A percentile compares a stretch with the other conserved stretches of the same genome.
phyloP scores from a whole-genome alignment of 495 filamentous ascomycete species.

The Evernia prunastri region DNA sequence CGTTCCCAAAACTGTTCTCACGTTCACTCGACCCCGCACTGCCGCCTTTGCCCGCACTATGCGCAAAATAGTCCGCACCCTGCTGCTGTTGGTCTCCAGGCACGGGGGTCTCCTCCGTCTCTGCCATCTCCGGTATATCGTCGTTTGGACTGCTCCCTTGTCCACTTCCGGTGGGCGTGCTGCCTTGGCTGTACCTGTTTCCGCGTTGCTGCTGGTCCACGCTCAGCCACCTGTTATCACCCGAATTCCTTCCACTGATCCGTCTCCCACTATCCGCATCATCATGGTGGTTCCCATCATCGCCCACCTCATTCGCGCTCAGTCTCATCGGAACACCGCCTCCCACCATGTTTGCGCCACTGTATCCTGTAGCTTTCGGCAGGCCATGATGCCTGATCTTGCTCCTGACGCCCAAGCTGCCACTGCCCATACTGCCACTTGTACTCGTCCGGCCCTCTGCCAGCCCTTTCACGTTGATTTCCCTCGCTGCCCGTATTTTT shows the following conservation, averaged over 20 bases:
- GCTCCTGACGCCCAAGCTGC: constrained; percentile 49
- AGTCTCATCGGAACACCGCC: constrained; percentile 82
- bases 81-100: constrained; percentile 36
- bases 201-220: constrained; percentile 45
- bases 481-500: constrained; percentile 74
- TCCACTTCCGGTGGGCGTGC: constrained; percentile 47
- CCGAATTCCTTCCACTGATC: constrained; percentile 68
- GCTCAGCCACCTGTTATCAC: constrained; percentile 57
- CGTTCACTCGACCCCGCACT: constrained; percentile 40
- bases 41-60: constrained; percentile 30
- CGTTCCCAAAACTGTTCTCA: constrained; percentile 50
- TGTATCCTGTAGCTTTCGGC: constrained; percentile 64
- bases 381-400: constrained; percentile 79
- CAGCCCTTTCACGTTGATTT: constrained; percentile 56
- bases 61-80: constrained; percentile 41
- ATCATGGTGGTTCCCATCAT: constrained; percentile 71
- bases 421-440: constrained; percentile 48
- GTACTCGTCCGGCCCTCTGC: constrained; percentile 47
- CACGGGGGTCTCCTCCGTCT: constrained; percentile 48
- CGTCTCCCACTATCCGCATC: constrained; percentile 50
- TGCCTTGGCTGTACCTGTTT: constrained; percentile 60
- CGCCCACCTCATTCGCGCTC: constrained; percentile 89
- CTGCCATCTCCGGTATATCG: constrained; percentile 44
- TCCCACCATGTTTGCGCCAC: constrained; percentile 63
- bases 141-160: constrained; percentile 54